Base-by-base conservation (phyloP, 2,329 filamentous ascomycete genomes). In the Colletotrichum musicola region DNA sequence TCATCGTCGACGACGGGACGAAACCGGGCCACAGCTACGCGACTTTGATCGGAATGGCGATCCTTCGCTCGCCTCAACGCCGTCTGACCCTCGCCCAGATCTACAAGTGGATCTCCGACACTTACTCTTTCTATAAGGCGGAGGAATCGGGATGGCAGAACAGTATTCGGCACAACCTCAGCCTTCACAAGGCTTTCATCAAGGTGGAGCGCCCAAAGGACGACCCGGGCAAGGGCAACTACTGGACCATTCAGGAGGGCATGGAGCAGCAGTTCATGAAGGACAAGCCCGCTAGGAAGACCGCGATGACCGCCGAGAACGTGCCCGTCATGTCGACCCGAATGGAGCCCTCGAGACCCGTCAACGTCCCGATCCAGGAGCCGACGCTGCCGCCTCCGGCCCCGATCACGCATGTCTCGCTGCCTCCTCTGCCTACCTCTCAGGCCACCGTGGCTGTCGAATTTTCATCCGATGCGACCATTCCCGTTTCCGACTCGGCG, bases 41-140 rank as follows among this genome's bases (percentile, higher is more conserved):
- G 20, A 93, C 92, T 74, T 87, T 99, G 73, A 98, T 98, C 72
- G 96, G 93, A 77, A 98, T 98, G 95, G 94, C 96, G 59, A 98
- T 99, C 74, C 85, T 98, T 22, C 90, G 95, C 71, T 93, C 96
- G 4, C 91, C 93, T 13, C 90, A 91, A 70, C 90, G 94, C 69
- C 92, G 93, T 60, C 85, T 98, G 71, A 98, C 96, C 1, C 86
- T 99, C 18, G 90, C 94, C 27, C 94, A 98, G 79, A 99, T 99
- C 74, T 99, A 98, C 86, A 97, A 97, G 78, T 99, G 96, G 95
- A 98, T 99, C 75, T 97, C 94, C n/a, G 93, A 97, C 78, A 95
- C 92, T 18, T 98, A 93, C 78, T 90, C 89, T 5, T 98, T 95
- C 81, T 99, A 98, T 83, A 91, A 89, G 73, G 88, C 90, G 50